Evolutionary conservation across 2,329 filamentous ascomycete genomes (phyloP), one percentile per base, ranked within the genome.

Genomic region (Ceratocystis diversiconidia): DNA sequence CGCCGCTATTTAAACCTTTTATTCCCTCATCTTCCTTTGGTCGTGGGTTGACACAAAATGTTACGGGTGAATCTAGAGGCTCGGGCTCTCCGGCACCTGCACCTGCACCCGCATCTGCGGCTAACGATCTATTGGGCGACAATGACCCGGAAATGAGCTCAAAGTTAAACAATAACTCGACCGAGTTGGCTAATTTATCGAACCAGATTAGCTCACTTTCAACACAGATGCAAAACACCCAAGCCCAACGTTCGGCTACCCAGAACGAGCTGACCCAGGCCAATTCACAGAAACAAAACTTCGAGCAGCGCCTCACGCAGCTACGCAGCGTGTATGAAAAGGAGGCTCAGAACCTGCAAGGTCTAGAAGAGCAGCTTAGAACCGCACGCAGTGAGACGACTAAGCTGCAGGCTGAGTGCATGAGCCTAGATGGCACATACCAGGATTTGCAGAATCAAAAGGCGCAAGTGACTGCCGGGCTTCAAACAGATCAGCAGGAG

Each of bases 211-310:
- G 90, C 41, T 92, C 89, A 1, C 77, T 99, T 65, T 88, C 92
- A 0, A 95, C 87, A 72, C 91, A 99, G 76, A 96, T 95, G 85
- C 90, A 96, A 73, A 90, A 92, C 70, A 88, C 96, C 1, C 90
- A 95, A 73, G 84, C 81, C 43, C 92, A 96, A 76, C 87, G 91
- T 69, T 82, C 79, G 4, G 83, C 84, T 1, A 88, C 88, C 0
- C 91, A 96, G 74, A 87, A 87, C 69, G 90, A 96, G 67, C 77
- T 97, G 63, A 88, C 82, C 68, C 89, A 92, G 72, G 86, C 89
- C 41, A 89, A 82, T 63, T 85, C 86, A 12, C 92, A 97, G 74
- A 97, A 96, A 78, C 87, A 88, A 71, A 92, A 95, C 72, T 92
- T 99, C 70, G 94, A 99, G 77, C 81, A 88, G 69, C 87, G 94